Conservation (phyloP, 75 land plant species). For the Cunninghamia lanceolata region DNA sequence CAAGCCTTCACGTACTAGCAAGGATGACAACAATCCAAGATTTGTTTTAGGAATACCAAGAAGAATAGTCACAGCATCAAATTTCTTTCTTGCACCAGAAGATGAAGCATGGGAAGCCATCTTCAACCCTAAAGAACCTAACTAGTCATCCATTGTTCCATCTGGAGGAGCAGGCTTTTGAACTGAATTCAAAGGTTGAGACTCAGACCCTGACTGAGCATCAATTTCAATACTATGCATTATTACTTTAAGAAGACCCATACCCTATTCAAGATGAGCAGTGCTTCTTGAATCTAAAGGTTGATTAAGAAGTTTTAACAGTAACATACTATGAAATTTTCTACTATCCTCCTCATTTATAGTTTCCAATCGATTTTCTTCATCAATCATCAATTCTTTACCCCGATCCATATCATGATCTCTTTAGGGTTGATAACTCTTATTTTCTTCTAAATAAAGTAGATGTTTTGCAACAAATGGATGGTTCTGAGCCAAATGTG, state of each 20-base stretch:
- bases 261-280: constrained; percentile 94
- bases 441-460: too few species aligned
- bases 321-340: constrained; percentile 58
- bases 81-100: too few species aligned
- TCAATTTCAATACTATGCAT: constrained; percentile 29
- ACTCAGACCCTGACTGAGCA: too few species aligned
- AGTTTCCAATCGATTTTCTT: too few species aligned
- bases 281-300: constrained; percentile 87
- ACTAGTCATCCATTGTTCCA: constrained; percentile 26
- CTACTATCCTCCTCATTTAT: constrained; percentile 19
- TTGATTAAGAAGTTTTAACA: constrained; percentile 76
- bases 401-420: constrained; percentile 53
- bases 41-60: constrained; percentile 80
- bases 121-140: constrained; percentile 26
- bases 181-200: too few species aligned
- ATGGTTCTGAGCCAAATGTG: constrained; percentile 75
- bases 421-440: too few species aligned
- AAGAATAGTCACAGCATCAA: too few species aligned
- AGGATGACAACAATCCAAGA: constrained; percentile 78
- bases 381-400: constrained; percentile 68
- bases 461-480: constrained; percentile 68
- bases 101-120: too few species aligned
- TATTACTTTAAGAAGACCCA: constrained; percentile 20
- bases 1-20: constrained; percentile 90
- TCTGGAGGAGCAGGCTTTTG: too few species aligned